Evolutionary conservation across 2,329 filamentous ascomycete species (phyloP), one percentile per base, ranked within the genome.

Genomic region (Alternaria atra): DNA sequence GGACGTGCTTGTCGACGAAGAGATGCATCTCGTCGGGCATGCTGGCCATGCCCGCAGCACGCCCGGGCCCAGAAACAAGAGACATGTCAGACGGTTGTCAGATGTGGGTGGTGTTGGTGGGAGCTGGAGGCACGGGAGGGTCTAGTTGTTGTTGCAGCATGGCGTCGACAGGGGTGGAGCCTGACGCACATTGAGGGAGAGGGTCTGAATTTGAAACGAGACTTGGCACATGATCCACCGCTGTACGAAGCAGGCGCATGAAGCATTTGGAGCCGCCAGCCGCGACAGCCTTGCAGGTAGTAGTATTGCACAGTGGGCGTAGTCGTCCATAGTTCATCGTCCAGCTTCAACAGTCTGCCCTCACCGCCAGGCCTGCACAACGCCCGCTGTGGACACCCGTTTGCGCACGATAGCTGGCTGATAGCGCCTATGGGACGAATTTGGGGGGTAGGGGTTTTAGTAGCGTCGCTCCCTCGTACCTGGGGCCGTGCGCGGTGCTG

Each of bases 1-100:
- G 88, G 72, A 98, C 92, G 79, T 99, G 95, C 76, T 87, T 88
- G 67, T 88, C 83, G 52, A 84, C 79, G 63, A 82, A 84, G 58
- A 90, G 82, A 50, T 82, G 79, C 65, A 85, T 80, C 66, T 85
- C 82, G 58, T 80, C 74, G 17, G 83, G 80, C 63, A 81, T 73
- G 61, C 72, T 54, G 47, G 66, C 84, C 79, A 53, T 57, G 58
- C 61, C 66, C 40, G 79, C 64, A 39, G 79, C 87, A 63, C 84
- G 81, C 57, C 87, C 87, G 47, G 87, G 87, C 25, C 87, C 87
- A 52, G 87, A 85, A 61, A 85, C 86, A 50, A 89, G 80, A 43
- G 87, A 85, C 87, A 89, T 90, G 67, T 50, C 56, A 52, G 58
- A 40, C 17, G 40, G 46, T n/a, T 30, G 43, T 35, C 46, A 50